Conservation (phyloP, 768 basidiomycete species). For the Filobasidium floriforme region DNA sequence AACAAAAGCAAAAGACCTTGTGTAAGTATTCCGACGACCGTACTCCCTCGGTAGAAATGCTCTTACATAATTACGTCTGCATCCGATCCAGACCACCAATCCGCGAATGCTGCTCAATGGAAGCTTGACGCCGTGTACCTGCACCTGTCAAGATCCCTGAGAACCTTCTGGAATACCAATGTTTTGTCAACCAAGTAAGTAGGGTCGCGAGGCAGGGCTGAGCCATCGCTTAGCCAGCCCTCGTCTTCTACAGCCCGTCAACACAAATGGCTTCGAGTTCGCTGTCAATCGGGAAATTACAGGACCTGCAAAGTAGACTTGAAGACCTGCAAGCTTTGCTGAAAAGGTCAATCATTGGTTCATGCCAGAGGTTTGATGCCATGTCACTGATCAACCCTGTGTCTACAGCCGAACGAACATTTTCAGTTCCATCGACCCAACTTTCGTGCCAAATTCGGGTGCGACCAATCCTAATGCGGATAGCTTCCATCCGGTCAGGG, state of each 20-base stretch:
- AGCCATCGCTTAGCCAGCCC: not conserved
- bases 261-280: not conserved
- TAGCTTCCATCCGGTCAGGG: conserved; percentile 17
- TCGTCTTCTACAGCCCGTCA: not conserved
- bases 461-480: conserved; percentile 5
- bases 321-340: not conserved
- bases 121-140: conserved; percentile 42
- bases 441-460: conserved; percentile 12
- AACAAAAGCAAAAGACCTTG: conserved; percentile 7
- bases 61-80: not conserved
- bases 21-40: not conserved
- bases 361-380: too few relatives aligned
- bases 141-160: conserved; percentile 73
- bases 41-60: not conserved
- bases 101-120: conserved; percentile 5
- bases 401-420: conserved; percentile 9
- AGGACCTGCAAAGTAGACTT: not conserved
- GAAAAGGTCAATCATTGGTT: too few relatives aligned
- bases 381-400: not conserved
- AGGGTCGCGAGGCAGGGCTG: not conserved
- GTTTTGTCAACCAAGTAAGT: conserved; percentile 42
- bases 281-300: conserved; percentile 1
- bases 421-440: conserved; percentile 17
- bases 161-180: conserved; percentile 79
- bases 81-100: conserved; percentile 1